phyloP scores from a whole-genome alignment of 176 grass and related monocot species.

The Phragmites australis region DNA sequence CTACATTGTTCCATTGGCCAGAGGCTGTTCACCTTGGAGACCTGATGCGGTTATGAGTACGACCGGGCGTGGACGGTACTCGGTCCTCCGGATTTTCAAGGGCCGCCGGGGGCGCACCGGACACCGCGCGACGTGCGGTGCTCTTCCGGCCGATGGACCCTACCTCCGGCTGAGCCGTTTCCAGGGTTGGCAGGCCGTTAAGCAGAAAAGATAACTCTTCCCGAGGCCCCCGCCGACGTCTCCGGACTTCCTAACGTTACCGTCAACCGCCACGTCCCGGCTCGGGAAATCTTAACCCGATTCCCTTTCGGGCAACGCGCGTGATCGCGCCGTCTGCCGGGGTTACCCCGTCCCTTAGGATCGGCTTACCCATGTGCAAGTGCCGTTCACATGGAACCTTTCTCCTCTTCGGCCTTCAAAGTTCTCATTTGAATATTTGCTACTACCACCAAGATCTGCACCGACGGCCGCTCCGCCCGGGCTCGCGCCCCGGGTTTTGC shows the following conservation, averaged over 20 bases:
- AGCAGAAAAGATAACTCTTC: constrained; percentile 74
- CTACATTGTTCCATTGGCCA: constrained; percentile 70
- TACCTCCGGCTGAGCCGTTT: constrained; percentile 65
- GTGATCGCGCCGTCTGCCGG: constrained; percentile 34
- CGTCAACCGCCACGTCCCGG: constrained; percentile 54
- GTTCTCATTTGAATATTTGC: constrained; percentile 70
- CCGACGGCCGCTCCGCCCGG: background rate
- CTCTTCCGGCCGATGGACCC: constrained; percentile 59
- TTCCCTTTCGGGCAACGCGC: constrained; percentile 43
- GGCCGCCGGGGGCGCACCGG: constrained; percentile 54
- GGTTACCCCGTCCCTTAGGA: constrained; percentile 57
- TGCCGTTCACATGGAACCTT: constrained; percentile 71
- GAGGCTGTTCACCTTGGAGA: constrained; percentile 71
- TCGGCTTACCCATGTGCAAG: constrained; percentile 55
- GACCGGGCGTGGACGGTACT: constrained; percentile 49
- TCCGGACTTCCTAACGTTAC: constrained; percentile 56
- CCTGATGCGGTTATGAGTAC: constrained; percentile 76
- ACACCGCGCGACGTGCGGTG: constrained; percentile 56
- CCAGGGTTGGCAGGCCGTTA: constrained; percentile 61
- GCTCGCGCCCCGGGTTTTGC: too few relatives aligned
- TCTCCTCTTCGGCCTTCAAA: constrained; percentile 67
- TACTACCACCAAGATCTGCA: constrained; percentile 62
- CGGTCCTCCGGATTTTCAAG: constrained; percentile 57
- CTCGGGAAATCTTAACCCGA: constrained; percentile 52
- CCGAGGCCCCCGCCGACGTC: constrained; percentile 54